Conservation (phyloP, 495 filamentous ascomycete species). For the Xylaria palmicola region DNA sequence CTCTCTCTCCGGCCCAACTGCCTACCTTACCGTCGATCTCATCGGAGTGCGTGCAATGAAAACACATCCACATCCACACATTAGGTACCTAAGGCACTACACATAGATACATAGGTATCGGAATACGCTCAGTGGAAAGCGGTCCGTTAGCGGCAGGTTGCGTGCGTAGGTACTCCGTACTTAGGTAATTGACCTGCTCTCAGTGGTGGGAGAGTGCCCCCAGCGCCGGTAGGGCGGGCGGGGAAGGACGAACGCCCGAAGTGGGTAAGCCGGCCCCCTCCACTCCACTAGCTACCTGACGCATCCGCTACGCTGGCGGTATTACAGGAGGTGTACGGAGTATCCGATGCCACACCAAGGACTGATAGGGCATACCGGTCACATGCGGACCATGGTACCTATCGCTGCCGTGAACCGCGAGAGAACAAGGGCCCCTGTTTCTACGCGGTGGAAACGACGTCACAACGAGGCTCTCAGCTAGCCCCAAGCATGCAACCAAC, state of each 20-base stretch:
- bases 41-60: too few relatives aligned
- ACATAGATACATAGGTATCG: too few relatives aligned
- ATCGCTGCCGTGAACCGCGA: not conserved
- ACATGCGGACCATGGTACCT: not conserved
- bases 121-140: too few relatives aligned
- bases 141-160: not conserved
- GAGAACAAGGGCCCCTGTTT: not conserved
- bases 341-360: too few relatives aligned
- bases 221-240: not conserved
- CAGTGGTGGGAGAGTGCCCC: not conserved
- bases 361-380: not conserved
- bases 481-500: not conserved
- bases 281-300: too few relatives aligned
- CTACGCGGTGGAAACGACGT: conserved; percentile 4
- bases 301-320: too few relatives aligned
- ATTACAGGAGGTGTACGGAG: too few relatives aligned
- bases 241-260: not conserved
- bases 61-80: too few relatives aligned
- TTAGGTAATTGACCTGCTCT: not conserved
- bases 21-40: too few relatives aligned
- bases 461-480: conserved; percentile 16
- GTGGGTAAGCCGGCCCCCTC: conserved; percentile 2
- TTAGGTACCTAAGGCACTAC: too few relatives aligned
- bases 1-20: too few relatives aligned
- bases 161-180: too few relatives aligned